Evolutionary conservation across 75 land plant genomes (phyloP).

Genomic region (Picea glauca): DNA sequence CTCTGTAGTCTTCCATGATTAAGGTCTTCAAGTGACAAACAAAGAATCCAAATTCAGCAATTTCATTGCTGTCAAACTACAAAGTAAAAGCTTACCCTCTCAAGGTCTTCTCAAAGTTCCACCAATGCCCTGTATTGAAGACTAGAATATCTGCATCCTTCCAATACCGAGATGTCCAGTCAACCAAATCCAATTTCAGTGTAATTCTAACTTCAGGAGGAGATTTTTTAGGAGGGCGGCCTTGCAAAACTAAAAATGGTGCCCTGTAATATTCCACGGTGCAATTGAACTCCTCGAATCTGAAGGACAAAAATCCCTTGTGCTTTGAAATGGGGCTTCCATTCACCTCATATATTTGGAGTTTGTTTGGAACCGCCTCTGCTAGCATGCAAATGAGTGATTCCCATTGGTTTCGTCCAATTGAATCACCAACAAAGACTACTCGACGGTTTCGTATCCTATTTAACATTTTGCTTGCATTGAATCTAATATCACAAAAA

Average conservation of each 20-base stretch:
- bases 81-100: conserved; percentile 32
- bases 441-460: conserved; percentile 44
- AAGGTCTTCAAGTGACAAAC: too few species aligned
- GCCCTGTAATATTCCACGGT: conserved; percentile 83
- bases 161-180: conserved; percentile 58
- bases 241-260: conserved; percentile 72
- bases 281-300: conserved; percentile 60
- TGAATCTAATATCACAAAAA: conserved; percentile 31
- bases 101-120: conserved; percentile 72
- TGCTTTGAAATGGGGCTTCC: conserved; percentile 80
- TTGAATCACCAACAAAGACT: conserved; percentile 74
- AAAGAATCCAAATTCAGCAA: background rate
- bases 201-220: conserved; percentile 32
- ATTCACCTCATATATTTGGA: conserved; percentile 60
- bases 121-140: conserved; percentile 87
- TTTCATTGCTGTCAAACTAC: background rate
- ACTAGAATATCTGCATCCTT: conserved; percentile 60
- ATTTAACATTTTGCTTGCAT: conserved; percentile 56
- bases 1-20: background rate
- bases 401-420: conserved; percentile 87
- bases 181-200: conserved; percentile 60
- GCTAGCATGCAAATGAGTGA: conserved; percentile 81
- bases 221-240: conserved; percentile 48
- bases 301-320: conserved; percentile 70
- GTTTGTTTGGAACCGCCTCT: conserved; percentile 35